phyloP scores from a whole-genome alignment of 108 stramenopile genomes.

The Parietichytrium sp. region DNA sequence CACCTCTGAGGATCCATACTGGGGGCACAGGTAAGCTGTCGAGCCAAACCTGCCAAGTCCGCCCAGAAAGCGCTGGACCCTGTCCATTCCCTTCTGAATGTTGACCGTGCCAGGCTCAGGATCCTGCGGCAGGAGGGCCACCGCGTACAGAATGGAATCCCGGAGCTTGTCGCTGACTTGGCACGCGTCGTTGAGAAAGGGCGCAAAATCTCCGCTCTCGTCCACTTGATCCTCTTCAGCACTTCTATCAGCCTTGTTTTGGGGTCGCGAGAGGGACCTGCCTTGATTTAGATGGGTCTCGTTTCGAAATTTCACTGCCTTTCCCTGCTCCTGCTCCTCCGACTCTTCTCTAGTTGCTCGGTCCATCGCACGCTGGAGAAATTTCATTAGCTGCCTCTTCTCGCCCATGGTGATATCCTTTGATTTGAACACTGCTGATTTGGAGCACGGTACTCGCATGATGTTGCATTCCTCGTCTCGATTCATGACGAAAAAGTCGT shows the following conservation, averaged over 20 bases:
- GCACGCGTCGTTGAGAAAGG: not conserved
- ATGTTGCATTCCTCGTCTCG: conserved; percentile 50
- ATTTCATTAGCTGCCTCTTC: conserved; percentile 86
- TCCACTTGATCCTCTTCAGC: not conserved
- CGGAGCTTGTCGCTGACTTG: not conserved
- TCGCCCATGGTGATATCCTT: conserved; percentile 75
- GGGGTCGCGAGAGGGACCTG: conserved; percentile 77
- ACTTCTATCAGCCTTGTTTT: conserved; percentile 73
- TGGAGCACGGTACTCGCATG: conserved; percentile 75
- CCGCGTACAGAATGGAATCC: conserved; percentile 37
- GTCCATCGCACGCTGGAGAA: conserved; percentile 77
- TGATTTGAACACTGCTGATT: conserved; percentile 78
- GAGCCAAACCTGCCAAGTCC: conserved; percentile 46
- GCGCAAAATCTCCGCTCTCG: not conserved
- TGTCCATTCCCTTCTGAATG: not conserved
- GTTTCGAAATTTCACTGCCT: conserved; percentile 71
- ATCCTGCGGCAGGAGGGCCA: conserved; percentile 31
- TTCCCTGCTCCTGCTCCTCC: conserved; percentile 50
- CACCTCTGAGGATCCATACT: conserved; percentile 44
- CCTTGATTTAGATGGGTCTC: conserved; percentile 81
- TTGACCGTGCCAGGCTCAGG: not conserved
- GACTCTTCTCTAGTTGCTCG: conserved; percentile 61
- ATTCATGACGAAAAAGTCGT: conserved; percentile 65
- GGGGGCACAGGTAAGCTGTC: conserved; percentile 40
- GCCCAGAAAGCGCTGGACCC: conserved; percentile 35